Conservation (phyloP, 352 stramenopile species). For the Pythium aristosporum region DNA sequence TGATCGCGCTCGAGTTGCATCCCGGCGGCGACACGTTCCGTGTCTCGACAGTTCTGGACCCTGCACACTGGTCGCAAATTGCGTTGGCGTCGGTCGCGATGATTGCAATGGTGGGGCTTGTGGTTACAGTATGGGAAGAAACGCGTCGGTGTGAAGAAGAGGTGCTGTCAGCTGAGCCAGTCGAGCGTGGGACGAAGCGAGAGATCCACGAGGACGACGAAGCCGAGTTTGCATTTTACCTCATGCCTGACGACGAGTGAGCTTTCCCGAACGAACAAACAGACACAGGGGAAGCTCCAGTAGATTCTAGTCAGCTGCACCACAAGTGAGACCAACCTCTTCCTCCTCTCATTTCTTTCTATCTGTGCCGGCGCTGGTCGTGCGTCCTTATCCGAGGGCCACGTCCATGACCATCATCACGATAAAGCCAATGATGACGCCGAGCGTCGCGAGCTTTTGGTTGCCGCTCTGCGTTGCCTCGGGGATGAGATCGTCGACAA, state of each 20-base stretch:
- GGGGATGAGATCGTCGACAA: conserved; percentile 90
- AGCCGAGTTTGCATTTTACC: conserved; percentile 44
- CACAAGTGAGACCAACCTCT: neutral
- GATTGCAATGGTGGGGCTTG: conserved; percentile 44
- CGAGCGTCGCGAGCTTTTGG: conserved; percentile 84
- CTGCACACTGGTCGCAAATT: conserved; percentile 35
- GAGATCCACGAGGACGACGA: conserved; percentile 8
- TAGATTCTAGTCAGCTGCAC: neutral
- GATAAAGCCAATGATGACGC: conserved; percentile 88
- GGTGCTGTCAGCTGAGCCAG: too few species aligned
- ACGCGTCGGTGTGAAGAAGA: neutral
- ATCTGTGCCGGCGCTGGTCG: conserved; percentile 2
- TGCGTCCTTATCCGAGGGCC: conserved; percentile 41
- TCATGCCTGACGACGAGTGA: conserved; percentile 45
- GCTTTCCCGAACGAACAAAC: neutral
- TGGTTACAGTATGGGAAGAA: conserved; percentile 56
- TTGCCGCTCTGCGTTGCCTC: conserved; percentile 88
- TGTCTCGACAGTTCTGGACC: conserved; percentile 28
- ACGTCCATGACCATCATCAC: conserved; percentile 93
- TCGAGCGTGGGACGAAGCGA: neutral
- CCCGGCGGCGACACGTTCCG: conserved; percentile 63
- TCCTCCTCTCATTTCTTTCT: neutral
- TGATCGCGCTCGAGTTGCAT: conserved; percentile 52
- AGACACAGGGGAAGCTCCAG: neutral
- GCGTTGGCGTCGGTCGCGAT: conserved; percentile 41